These are phyloP conservation scores for Podospora sp. DNA, from an alignment of 495 filamentous ascomycete species.

Conservation along the genomic window DNA sequence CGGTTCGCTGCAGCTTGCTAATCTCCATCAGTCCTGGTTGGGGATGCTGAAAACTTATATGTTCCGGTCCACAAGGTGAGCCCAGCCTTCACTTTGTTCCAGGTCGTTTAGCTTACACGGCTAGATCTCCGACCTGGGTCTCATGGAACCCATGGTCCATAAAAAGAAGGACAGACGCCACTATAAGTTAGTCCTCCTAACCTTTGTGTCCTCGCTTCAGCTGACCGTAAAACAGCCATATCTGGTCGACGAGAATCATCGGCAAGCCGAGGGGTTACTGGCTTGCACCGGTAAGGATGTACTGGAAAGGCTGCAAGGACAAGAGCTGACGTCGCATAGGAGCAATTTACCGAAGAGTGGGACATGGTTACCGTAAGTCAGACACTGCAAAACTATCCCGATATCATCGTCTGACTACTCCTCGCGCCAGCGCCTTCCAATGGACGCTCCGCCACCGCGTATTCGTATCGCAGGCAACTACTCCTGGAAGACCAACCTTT, in stretches of 20 bases:
- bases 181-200: background rate
- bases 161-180: background rate
- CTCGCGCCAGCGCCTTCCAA: background rate
- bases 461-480: background rate
- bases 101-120: background rate
- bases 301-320: background rate
- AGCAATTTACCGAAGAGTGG: background rate
- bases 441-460: background rate
- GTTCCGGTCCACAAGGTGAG: background rate
- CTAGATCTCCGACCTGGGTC: background rate
- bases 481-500: constrained; percentile 6
- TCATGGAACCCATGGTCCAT: background rate
- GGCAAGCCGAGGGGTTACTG: background rate
- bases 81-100: background rate
- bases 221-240: too few species aligned
- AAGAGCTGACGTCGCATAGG: background rate
- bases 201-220: too few species aligned
- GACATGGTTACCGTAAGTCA: background rate
- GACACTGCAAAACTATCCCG: background rate
- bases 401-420: background rate
- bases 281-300: background rate
- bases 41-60: background rate
- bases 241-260: background rate
- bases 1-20: background rate
- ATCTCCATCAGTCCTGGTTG: too few species aligned